These are phyloP conservation scores for Lepidium africanum DNA, from an alignment of 345 rosid species.

Conservation along the genomic window DNA sequence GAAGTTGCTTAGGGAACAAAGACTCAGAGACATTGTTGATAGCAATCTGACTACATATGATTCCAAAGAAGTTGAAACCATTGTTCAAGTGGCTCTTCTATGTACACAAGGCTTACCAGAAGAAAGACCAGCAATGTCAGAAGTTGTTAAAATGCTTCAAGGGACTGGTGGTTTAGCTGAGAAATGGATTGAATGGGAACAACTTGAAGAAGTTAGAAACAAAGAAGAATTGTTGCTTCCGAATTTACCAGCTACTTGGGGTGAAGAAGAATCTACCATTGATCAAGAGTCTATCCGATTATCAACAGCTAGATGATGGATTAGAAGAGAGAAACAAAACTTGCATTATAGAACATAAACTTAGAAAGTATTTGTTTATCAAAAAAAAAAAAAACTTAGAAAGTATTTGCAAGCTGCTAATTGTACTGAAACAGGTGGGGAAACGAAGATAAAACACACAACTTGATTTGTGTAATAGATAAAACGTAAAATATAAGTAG, in stretches of 20 bases:
- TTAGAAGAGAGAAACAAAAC: not conserved
- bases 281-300: constrained; percentile 77
- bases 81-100: constrained; percentile 71
- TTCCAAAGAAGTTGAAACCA: constrained; percentile 56
- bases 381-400: no score
- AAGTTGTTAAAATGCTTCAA: constrained; percentile 71
- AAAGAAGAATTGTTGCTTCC: constrained; percentile 40
- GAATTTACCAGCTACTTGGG: constrained; percentile 56
- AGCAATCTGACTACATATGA: constrained; percentile 45
- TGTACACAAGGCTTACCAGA: constrained; percentile 79
- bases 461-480: constrained; percentile 16
- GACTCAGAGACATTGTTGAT: constrained; percentile 73
- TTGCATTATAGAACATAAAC: constrained; percentile 7
- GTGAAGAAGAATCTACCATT: constrained; percentile 54
- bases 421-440: constrained; percentile 15
- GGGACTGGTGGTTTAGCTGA: constrained; percentile 60
- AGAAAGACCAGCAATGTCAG: constrained; percentile 64
- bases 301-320: constrained; percentile 59
- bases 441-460: not conserved
- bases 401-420: constrained; percentile 5
- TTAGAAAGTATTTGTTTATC: constrained; percentile 1
- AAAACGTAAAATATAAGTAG: not conserved
- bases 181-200: constrained; percentile 80
- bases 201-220: constrained; percentile 53
- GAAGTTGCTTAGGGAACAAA: constrained; percentile 61